Base-by-base conservation (phyloP, 2,329 filamentous ascomycete species). In the Xylariomycetidae sp. region DNA sequence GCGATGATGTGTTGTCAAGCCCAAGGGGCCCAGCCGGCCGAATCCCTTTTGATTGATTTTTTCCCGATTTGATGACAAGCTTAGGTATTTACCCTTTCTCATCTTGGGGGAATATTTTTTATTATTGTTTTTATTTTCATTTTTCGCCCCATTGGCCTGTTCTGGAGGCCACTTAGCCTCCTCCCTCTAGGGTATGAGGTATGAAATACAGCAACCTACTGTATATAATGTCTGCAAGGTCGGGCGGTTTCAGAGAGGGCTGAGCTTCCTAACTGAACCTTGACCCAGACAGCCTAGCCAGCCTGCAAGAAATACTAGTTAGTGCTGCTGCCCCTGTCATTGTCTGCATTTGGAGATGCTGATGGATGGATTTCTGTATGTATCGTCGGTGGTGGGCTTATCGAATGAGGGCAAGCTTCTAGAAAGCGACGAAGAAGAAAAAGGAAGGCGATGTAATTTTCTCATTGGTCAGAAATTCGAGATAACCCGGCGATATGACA, bases 1-100 rank as follows among this genome's bases (percentile, higher is more conserved):
- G 53, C 55, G 60, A 55, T 66, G 66, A 70, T 71, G 66, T 62
- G 68, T 70, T 72, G 68, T 70, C 69, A 72, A 60, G 51, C 54
- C 49, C 46, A 37, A 38, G 47, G 43, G 51, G n/a, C n/a, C 42
- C 48, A 41, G 44, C 42, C 45, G 38, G 13, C 15, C 23, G 25
- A 33, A 22, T 35, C 18, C 34, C 32, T 16, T 38, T 20, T 28
- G n/a, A 33, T 33, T 36, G 5, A 23, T 15, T 16, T 22, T 28
- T 29, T 30, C 16, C n/a, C n/a, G n/a, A n/a, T n/a, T n/a, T n/a
- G n/a, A n/a, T n/a, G n/a, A n/a, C n/a, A n/a, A n/a, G n/a, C n/a
- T 25, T 25, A 11, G 19, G 19, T 7, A 22, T 29, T 34, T 34
- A 27, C 17, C n/a, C 26, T 16, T 29, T 34, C 13, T 27, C 20